Evolutionary conservation across 176 grass and related monocot genomes (phyloP).

Genomic region (Eremochloa ophiuroides): DNA sequence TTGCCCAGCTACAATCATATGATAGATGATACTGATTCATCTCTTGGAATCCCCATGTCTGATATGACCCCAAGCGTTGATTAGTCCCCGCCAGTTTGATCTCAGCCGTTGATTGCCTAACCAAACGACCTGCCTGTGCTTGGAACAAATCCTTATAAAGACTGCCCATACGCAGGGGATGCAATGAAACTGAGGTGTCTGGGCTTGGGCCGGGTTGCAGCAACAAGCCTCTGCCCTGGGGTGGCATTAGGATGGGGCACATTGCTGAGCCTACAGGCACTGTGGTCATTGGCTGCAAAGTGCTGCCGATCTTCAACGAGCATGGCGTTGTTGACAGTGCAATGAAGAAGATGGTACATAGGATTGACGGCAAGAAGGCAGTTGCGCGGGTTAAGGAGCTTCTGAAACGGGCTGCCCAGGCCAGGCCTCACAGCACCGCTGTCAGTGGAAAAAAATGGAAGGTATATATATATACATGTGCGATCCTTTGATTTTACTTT

Average conservation of each 20-base stretch:
- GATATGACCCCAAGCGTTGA: background rate
- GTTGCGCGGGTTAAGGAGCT: constrained; percentile 51
- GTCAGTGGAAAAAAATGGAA: constrained; percentile 42
- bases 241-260: constrained; percentile 28
- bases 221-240: background rate
- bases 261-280: constrained; percentile 24
- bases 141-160: background rate
- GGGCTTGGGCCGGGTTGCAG: background rate
- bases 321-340: constrained; percentile 28
- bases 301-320: constrained; percentile 40
- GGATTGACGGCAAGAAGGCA: constrained; percentile 45
- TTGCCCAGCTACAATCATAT: constrained; percentile 27
- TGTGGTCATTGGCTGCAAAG: constrained; percentile 46
- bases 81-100: background rate
- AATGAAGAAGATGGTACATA: constrained; percentile 39
- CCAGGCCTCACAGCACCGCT: constrained; percentile 7
- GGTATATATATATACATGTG: constrained; percentile 1
- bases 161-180: background rate
- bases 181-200: constrained; percentile 17
- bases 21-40: constrained; percentile 9
- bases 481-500: background rate
- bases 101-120: background rate
- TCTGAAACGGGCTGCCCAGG: constrained; percentile 36
- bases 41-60: constrained; percentile 17
- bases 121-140: background rate